Evolutionary conservation across 306 rosid genomes (phyloP).

Genomic region (Urtica urens): DNA sequence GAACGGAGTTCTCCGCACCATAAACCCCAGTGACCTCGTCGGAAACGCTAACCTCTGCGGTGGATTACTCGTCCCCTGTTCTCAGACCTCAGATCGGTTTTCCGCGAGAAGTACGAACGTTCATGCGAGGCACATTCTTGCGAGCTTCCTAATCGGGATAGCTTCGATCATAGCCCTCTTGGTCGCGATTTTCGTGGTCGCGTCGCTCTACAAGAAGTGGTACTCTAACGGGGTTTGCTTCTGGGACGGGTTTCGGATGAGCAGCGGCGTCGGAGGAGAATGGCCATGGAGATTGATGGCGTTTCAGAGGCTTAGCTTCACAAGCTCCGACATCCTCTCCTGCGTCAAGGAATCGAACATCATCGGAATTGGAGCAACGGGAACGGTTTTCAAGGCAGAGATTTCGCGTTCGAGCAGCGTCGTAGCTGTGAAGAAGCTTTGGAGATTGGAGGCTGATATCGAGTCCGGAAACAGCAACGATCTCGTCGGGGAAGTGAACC

Average conservation of each 20-base stretch:
- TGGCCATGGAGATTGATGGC: constrained; percentile 98
- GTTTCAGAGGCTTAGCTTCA: constrained; percentile 78
- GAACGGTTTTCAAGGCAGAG: constrained; percentile 84
- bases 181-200: constrained; percentile 37
- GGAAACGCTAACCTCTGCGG: constrained; percentile 79
- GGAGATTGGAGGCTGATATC: constrained; percentile 64
- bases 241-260: constrained; percentile 43
- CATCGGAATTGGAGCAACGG: constrained; percentile 86
- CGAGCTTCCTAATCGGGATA: constrained; percentile 63
- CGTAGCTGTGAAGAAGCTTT: constrained; percentile 80
- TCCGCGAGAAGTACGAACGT: constrained; percentile 31
- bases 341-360: constrained; percentile 81
- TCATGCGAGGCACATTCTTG: constrained; percentile 40
- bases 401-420: constrained; percentile 46
- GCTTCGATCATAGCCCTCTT: constrained; percentile 41
- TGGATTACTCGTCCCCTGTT: constrained; percentile 63
- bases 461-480: constrained; percentile 65
- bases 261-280: constrained; percentile 53
- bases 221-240: constrained; percentile 61
- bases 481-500: constrained; percentile 83
- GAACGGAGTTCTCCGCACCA: constrained; percentile 66
- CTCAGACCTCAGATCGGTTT: constrained; percentile 25
- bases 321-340: constrained; percentile 64
- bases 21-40: constrained; percentile 63
- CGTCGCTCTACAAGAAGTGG: constrained; percentile 52